Base-by-base conservation (phyloP, 192 early-diverging fungal species). In the Gryganskiella cystojenkinii region DNA sequence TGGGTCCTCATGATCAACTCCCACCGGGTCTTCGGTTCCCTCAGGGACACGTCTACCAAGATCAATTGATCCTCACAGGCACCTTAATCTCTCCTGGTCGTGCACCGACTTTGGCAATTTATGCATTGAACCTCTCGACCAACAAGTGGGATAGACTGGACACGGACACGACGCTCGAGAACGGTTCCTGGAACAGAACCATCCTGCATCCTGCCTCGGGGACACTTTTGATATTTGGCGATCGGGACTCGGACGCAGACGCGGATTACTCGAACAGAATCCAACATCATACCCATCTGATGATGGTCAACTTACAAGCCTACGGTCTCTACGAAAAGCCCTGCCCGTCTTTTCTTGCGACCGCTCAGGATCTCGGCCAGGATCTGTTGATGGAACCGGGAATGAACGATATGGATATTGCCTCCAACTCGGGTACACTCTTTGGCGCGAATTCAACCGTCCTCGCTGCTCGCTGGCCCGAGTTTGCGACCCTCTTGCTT, bases 381-480 rank as follows among this genome's bases (percentile, higher is more conserved):
- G 73, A 78, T 35, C 30, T 78, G 31, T 49, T 78, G 3, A 56
- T 27, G 46, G 46, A 45, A 14, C 37, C 60, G n/a, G 65, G 65
- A 4, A 27, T 78, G 59, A 78, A 61, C 25, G 73, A 78, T 20
- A 78, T 78, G 73, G 44, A 62, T 13, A 31, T 78, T 40, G 65
- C 66, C 1, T 78, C 73, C 2, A 25, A 28, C 3, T 58, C 33
- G 10, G 73, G 73, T 19, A 68, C 65, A 3, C 47, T 78, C 14
- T 78, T 78, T 53, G 73, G 53, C 10, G 73, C 73, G 60, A 78
- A 78, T 14, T 78, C 73, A 3, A 78, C 73, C 28, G 55, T 78
- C 35, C 59, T 78, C 11, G 65, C 65, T 10, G 65, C 65, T 3
- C 65, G 73, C 20, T 78, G 73, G 73, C 73, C 73, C 8, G 73